Conservation (phyloP, 495 filamentous ascomycete species). For the Aspergillus hancockii region DNA sequence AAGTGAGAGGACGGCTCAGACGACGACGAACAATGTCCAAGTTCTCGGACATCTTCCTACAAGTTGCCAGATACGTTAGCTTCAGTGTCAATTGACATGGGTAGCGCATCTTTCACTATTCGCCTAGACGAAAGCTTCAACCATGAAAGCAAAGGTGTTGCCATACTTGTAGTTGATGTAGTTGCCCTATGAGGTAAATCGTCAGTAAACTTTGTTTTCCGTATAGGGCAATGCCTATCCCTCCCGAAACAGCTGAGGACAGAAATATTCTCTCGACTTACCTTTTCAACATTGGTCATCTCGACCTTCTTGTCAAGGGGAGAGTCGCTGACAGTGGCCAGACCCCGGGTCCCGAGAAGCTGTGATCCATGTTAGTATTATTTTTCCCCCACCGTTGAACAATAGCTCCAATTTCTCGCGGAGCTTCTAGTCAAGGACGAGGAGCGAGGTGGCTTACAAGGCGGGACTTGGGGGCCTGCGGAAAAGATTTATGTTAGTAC, state of each 20-base stretch:
- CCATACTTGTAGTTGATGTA: slow-evolving; percentile 78
- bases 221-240: slow-evolving; percentile 8
- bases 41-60: slow-evolving; percentile 98
- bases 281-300: slow-evolving; percentile 77
- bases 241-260: slow-evolving; percentile 14
- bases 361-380: slow-evolving; percentile 34
- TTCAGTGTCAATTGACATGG: slow-evolving; percentile 4
- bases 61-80: slow-evolving; percentile 39
- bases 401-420: background rate
- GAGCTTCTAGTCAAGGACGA: slow-evolving; percentile 9
- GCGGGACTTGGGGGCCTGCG: slow-evolving; percentile 52
- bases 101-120: background rate
- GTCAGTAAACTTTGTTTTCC: slow-evolving; percentile 22
- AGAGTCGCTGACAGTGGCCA: slow-evolving; percentile 63
- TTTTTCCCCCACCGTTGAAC: background rate
- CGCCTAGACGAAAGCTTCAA: background rate
- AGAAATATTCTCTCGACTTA: slow-evolving; percentile 29
- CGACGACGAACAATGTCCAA: slow-evolving; percentile 82
- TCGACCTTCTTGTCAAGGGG: slow-evolving; percentile 77
- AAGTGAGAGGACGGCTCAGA: slow-evolving; percentile 90
- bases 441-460: slow-evolving; percentile 47
- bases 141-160: slow-evolving; percentile 7
- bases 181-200: slow-evolving; percentile 53
- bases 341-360: slow-evolving; percentile 52
- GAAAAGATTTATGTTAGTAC: slow-evolving; percentile 28